phyloP scores from a whole-genome alignment of 306 rosid genomes.

The Oemleria cerasiformis region DNA sequence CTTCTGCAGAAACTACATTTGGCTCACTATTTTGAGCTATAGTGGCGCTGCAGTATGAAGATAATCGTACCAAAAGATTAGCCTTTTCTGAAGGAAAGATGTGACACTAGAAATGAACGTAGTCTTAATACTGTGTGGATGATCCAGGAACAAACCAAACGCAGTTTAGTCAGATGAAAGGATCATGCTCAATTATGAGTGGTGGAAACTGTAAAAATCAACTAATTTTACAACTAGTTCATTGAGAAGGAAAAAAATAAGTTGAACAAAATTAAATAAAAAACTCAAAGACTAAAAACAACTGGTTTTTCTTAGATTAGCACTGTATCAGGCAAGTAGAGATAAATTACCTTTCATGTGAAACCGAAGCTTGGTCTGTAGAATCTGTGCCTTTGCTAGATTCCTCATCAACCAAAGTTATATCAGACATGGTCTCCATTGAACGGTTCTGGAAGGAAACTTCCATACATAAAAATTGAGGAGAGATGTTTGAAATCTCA shows the following conservation, averaged over 20 bases:
- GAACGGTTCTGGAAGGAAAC: conserved; percentile 75
- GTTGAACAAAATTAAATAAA: not conserved
- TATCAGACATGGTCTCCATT: conserved; percentile 57
- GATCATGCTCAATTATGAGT: not conserved
- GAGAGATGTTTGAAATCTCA: conserved; percentile 63
- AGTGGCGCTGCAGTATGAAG: conserved; percentile 51
- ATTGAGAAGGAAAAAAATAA: too few species aligned
- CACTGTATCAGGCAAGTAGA: conserved; percentile 12
- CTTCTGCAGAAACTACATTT: conserved; percentile 58
- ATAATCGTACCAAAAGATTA: conserved; percentile 25
- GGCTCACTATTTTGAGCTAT: conserved; percentile 43
- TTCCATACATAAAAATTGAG: conserved; percentile 73
- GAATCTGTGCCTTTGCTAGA: conserved; percentile 49
- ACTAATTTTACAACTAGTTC: not conserved
- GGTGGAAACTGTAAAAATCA: not conserved
- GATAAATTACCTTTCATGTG: conserved; percentile 56
- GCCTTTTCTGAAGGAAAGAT: conserved; percentile 12
- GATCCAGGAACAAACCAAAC: not conserved
- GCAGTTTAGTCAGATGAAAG: not conserved
- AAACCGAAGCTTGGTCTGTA: conserved; percentile 34
- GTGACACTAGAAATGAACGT: conserved; percentile 16
- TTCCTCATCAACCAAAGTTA: conserved; percentile 62
- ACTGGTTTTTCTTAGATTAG: not conserved
- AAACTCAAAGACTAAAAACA: not conserved
- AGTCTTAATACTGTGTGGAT: not conserved